Conservation (phyloP, 2,329 filamentous ascomycete genomes). For the Aspergillus clavatus region DNA sequence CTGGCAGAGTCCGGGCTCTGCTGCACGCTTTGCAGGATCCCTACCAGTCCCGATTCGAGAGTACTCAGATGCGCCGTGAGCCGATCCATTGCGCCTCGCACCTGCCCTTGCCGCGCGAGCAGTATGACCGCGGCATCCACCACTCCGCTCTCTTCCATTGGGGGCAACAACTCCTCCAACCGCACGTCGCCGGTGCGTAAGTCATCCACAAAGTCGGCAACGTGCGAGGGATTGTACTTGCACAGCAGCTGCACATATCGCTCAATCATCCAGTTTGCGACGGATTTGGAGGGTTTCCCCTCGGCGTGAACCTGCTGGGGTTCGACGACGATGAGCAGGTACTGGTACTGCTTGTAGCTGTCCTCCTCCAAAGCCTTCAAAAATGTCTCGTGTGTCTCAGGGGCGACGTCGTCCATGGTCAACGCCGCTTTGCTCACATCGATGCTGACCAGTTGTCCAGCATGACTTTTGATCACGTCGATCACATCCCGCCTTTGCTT, state of each 20-base stretch:
- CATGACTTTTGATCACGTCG: conserved; percentile 60
- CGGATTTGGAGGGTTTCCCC: conserved; percentile 24
- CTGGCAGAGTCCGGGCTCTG: conserved; percentile 54
- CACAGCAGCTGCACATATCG: conserved; percentile 90
- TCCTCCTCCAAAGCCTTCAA: conserved; percentile 58
- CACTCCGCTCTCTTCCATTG: conserved; percentile 82
- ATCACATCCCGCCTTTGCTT: conserved; percentile 72
- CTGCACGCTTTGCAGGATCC: conserved; percentile 61
- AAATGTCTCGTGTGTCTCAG: conserved; percentile 62
- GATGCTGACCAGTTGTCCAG: conserved; percentile 61
- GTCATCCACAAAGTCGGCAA: conserved; percentile 75
- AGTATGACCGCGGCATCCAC: conserved; percentile 90
- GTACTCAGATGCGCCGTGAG: conserved; percentile 75
- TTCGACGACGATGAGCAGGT: conserved; percentile 72
- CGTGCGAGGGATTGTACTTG: conserved; percentile 71
- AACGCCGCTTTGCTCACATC: conserved; percentile 62
- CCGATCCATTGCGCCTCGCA: conserved; percentile 76
- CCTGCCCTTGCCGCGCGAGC: conserved; percentile 81
- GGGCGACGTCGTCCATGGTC: conserved; percentile 57
- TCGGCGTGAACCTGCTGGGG: conserved; percentile 41
- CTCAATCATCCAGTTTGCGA: conserved; percentile 64
- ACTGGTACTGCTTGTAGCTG: conserved; percentile 65
- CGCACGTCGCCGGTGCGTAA: conserved; percentile 73
- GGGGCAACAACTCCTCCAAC: conserved; percentile 74
- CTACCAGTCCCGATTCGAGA: conserved; percentile 71